Base-by-base conservation (phyloP, 768 basidiomycete genomes). In the Boletus vermiculosoides region DNA sequence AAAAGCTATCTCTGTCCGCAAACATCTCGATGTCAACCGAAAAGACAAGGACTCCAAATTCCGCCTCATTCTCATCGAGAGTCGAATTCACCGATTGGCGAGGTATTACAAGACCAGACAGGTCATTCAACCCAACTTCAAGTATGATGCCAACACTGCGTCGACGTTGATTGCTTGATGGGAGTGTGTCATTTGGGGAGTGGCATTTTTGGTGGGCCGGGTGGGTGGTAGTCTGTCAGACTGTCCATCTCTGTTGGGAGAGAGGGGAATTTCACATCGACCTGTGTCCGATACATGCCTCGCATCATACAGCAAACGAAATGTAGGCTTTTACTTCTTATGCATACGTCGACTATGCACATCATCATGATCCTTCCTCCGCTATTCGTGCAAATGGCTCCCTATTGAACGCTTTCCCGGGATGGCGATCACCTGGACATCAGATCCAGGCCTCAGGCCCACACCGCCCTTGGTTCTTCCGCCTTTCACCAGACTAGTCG, bases 71-170 rank as follows among this genome's bases (percentile, higher is more conserved):
- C 81, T 98, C 69, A 96, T 99, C 83, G 96, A 99, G 84, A 96
- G 94, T 65, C 86, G 96, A 67, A 98, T 99, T 77, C 96, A 99
- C 83, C 87, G 88, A 74, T 88, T 99, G 68, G 94, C 93, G 46
- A 85, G 96, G 66, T 98, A 98, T 84, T 98, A 98, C 88, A 96
- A 95, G 85, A 88, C 90, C 70, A 95, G 90, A 84, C 92, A 95
- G 80, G 92, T 96, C 84, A 89, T 98, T 66, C 85, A 94, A 57
- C 95, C 95, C 66, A 94, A 93, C 58, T 97, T 97, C 90, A 97
- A 96, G 80, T 99, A 98, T 75, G 96, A 99, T 76, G 86, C 94
- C 59, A 89, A 87, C 45, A 97, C 94, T 50, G 96, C 96, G 45
- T 94, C 92, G 39, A 97, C 92, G 37, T 78, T 94, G 70, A 86